Evolutionary conservation across 352 stramenopile species (phyloP), one percentile per base, ranked within the genome.

Genomic region (Pythium chondricola): DNA sequence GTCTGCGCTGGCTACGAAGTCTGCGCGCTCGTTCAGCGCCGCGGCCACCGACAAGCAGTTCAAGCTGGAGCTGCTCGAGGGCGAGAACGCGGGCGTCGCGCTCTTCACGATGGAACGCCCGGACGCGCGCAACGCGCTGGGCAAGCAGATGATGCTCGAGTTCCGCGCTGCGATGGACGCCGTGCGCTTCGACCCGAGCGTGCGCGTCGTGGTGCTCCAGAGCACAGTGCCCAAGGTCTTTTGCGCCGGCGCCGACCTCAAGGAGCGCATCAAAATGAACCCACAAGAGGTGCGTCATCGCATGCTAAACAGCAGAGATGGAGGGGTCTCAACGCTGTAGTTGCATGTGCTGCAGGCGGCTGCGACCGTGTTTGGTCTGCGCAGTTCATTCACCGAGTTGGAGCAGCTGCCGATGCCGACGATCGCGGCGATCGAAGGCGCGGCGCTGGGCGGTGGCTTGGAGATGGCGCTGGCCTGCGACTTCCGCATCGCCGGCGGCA

Each of bases 381-480:
- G 91, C 26, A 80, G 61, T 20, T 75, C 81, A 4, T 96, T 98
- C 52, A 82, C 77, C 6, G 73, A 87, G 33, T 56, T 97, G 14
- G 80, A 92, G 25, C 69, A 88, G 50, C 67, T 97, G 11, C 88
- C 88, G 6, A 96, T 96, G 74, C 93, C 93, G 17, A 95, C 90
- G 3, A 96, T 98, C 55, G 88, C 90, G 17, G 90, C 78, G 0
- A 91, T 98, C 35, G 88, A 97, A 67, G 87, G 87, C 14, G 83
- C 85, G 4, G 90, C 93, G 6, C 72, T 97, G 16, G 93, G 93
- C 8, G 93, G 90, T 22, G 93, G 93, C 14, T 67, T 97, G 40
- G 93, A 97, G 59, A 77, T 98, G 61, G 86, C 88, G 10, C 62
- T 98, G 9, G 83, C 88, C 4, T 96, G 87, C 39, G 93, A 98